Evolutionary conservation across 768 basidiomycete genomes (phyloP).

Genomic region (Multifurca ochricompacta): DNA sequence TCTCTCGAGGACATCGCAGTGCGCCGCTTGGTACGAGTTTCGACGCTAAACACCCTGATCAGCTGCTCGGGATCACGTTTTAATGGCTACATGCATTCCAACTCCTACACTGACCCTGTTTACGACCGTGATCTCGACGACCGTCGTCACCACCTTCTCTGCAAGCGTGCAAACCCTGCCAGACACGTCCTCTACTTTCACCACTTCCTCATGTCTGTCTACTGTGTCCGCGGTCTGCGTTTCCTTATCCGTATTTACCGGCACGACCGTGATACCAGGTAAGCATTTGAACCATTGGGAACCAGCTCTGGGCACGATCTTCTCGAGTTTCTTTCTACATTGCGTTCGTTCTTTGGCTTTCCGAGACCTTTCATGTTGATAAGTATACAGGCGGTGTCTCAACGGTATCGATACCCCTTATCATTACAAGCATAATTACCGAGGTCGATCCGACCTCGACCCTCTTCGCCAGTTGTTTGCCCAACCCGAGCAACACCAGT

Average conservation of each 20-base stretch:
- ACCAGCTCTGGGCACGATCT: background rate
- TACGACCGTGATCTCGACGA: conserved; percentile 13
- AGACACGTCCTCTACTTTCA: background rate
- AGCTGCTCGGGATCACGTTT: background rate
- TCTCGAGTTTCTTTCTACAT: too few relatives aligned
- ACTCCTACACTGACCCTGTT: conserved; percentile 16
- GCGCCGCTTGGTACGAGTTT: background rate
- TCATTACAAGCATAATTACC: conserved; percentile 11
- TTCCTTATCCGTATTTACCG: background rate
- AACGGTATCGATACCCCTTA: conserved; percentile 9
- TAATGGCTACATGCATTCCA: conserved; percentile 14
- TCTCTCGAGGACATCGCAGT: background rate
- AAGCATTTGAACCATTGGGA: background rate
- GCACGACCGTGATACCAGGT: conserved; percentile 7
- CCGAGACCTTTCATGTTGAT: background rate
- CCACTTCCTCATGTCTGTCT: conserved; percentile 7
- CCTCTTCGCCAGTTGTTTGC: conserved; percentile 13
- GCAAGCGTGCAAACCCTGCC: conserved; percentile 8
- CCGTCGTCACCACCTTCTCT: conserved; percentile 10
- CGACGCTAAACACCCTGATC: background rate
- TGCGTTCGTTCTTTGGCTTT: background rate
- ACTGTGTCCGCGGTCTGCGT: background rate
- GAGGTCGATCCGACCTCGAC: conserved; percentile 15
- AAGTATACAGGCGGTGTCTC: conserved; percentile 10
- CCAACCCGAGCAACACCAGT: background rate